Base-by-base conservation (phyloP, 129 eudicot genomes). In the Artemisia annua region DNA sequence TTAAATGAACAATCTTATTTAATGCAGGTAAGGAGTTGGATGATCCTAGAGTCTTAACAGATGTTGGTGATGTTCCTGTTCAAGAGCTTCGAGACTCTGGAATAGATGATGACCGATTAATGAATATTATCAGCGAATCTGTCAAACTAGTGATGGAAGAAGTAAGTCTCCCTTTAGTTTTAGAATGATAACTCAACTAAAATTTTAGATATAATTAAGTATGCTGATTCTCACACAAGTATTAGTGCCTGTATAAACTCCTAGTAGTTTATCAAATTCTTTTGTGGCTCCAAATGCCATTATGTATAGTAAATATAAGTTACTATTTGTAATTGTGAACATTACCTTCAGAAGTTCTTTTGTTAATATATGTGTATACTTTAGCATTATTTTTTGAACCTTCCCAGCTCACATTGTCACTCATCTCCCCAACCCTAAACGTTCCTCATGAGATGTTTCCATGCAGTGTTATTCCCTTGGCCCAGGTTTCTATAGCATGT, bases 21-120 rank as follows among this genome's bases (percentile, higher is more conserved):
- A 28, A 28, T 28, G 30, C 95, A 92, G 98, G 98, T 22, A 84
- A 93, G 83, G 91, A 93, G 53, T 73, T 93, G 62, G 80, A 78
- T 48, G 97, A 93, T 74, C 97, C 98, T 24, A 72, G 96, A 48
- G 87, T 93, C 51, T 86, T 93, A 67, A 87, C 98, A n/a, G 98
- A 93, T 81, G 97, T 93, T 59, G 98, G 98, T 70, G 98, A 93
- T 85, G 91, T 93, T 69, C 97, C 97, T 54, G 84, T 93, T 61
- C 97, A 93, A 78, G 98, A 93, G 85, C 84, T 93, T 65, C 85
- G 98, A 81, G 98, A 87, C 66, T 87, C 97, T 84, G 97, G 96
- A 32, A 79, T 93, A 39, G 92, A 87, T 74, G 98, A 90, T 86
- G 97, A 90, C 76, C 90, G 88, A 75, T 74, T 93, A 79, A 93